phyloP scores from a whole-genome alignment of 2,329 filamentous ascomycete genomes.

The Escovopsis sp. region DNA sequence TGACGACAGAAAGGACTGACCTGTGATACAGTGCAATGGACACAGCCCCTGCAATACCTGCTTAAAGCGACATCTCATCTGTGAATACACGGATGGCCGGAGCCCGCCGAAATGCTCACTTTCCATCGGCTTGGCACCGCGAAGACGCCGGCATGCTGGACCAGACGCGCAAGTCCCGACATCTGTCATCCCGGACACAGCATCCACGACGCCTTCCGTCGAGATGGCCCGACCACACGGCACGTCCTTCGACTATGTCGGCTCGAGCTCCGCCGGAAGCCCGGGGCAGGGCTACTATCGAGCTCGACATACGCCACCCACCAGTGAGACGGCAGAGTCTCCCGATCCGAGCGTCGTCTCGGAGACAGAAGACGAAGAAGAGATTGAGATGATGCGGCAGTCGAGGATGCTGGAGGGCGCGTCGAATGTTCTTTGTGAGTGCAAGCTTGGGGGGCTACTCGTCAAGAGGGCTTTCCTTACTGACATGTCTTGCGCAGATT shows the following conservation, averaged over 20 bases:
- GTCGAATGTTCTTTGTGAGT: constrained; percentile 40
- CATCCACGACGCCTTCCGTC: background rate
- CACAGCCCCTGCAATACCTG: constrained; percentile 11
- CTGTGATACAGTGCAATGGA: constrained; percentile 10
- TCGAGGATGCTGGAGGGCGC: constrained; percentile 44
- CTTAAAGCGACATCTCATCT: constrained; percentile 9
- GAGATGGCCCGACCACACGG: background rate
- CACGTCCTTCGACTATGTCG: background rate
- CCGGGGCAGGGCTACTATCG: background rate
- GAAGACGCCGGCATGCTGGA: background rate
- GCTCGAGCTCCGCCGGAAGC: background rate
- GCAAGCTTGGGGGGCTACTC: no score
- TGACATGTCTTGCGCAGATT: constrained; percentile 24
- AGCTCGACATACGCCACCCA: background rate
- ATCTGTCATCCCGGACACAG: background rate
- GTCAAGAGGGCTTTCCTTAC: constrained; percentile 5
- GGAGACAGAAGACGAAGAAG: constrained; percentile 37
- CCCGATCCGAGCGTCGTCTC: constrained; percentile 22
- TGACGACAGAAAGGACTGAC: background rate
- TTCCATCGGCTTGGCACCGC: background rate
- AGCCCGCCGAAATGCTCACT: constrained; percentile 1
- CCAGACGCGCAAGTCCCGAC: background rate
- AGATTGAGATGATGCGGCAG: constrained; percentile 37
- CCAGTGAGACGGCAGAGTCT: constrained; percentile 3
- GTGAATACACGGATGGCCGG: constrained; percentile 7